Evolutionary conservation across 305 asterid species (phyloP).

Genomic region (Ilex paraguariensis): DNA sequence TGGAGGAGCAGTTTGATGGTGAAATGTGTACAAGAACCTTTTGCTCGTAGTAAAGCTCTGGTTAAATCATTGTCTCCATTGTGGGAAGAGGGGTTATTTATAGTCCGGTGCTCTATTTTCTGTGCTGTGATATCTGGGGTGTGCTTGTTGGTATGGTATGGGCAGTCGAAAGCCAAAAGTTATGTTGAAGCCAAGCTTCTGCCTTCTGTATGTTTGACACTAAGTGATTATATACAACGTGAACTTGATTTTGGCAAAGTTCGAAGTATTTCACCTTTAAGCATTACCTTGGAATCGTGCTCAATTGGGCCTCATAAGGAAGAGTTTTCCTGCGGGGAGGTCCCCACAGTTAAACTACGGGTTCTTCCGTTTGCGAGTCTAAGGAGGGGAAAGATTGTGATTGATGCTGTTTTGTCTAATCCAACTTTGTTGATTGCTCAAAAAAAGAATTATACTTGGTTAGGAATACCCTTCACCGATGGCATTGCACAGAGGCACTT

Average conservation of each 20-base stretch:
- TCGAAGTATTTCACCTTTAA: conserved; percentile 79
- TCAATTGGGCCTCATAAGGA: conserved; percentile 83
- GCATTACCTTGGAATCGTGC: conserved; percentile 93
- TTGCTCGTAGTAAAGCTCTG: conserved; percentile 51
- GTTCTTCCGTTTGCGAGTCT: conserved; percentile 90
- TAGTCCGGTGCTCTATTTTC: conserved; percentile 81
- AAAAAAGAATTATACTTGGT: conserved; percentile 81
- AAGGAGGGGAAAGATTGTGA: conserved; percentile 84
- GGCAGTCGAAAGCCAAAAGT: conserved; percentile 71
- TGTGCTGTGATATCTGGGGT: conserved; percentile 81
- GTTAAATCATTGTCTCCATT: conserved; percentile 63
- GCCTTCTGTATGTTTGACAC: conserved; percentile 71
- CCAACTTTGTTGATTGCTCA: conserved; percentile 82
- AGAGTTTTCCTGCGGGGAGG: conserved; percentile 94
- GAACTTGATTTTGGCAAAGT: conserved; percentile 90
- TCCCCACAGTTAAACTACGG: conserved; percentile 72
- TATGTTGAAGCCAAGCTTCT: conserved; percentile 71
- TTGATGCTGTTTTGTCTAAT: conserved; percentile 78
- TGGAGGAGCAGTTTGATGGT: conserved; percentile 71
- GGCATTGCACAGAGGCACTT: conserved; percentile 59
- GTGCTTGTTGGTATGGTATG: conserved; percentile 81
- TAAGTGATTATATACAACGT: conserved; percentile 73
- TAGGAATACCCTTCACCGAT: conserved; percentile 85
- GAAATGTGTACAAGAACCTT: conserved; percentile 66
- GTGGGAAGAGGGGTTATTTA: conserved; percentile 89